Conservation (phyloP, 192 early-diverging fungal species). For the Allomyces arbusculus region DNA sequence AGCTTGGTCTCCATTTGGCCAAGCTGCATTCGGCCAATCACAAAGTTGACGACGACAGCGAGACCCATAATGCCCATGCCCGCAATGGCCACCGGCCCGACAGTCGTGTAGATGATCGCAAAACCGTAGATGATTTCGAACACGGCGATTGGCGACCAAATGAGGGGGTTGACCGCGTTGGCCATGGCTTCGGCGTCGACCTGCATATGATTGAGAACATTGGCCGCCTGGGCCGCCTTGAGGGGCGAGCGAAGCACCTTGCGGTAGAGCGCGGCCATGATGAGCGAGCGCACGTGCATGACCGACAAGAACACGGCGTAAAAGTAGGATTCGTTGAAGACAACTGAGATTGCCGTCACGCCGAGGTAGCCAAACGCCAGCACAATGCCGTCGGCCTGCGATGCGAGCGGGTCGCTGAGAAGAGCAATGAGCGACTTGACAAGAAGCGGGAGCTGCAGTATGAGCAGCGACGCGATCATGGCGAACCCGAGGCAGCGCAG, state of each 20-base stretch:
- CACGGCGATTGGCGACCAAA: background rate
- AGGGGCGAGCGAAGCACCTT: background rate
- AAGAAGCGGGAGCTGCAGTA: too few relatives aligned
- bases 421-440: too few relatives aligned
- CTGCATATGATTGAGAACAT: background rate
- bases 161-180: background rate
- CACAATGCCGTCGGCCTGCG: too few relatives aligned
- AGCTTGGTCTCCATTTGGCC: too few relatives aligned
- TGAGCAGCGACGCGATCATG: too few relatives aligned
- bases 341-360: too few relatives aligned
- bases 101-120: background rate
- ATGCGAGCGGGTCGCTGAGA: too few relatives aligned
- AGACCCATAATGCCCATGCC: background rate
- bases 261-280: background rate
- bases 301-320: too few relatives aligned
- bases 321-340: too few relatives aligned
- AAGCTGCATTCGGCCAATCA: background rate
- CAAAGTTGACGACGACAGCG: background rate
- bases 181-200: background rate
- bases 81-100: background rate
- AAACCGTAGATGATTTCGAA: background rate
- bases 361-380: too few relatives aligned
- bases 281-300: too few relatives aligned
- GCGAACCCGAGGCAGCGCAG: too few relatives aligned
- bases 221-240: background rate